Base-by-base conservation (phyloP, 345 rosid genomes). In the Populus tremula region DNA sequence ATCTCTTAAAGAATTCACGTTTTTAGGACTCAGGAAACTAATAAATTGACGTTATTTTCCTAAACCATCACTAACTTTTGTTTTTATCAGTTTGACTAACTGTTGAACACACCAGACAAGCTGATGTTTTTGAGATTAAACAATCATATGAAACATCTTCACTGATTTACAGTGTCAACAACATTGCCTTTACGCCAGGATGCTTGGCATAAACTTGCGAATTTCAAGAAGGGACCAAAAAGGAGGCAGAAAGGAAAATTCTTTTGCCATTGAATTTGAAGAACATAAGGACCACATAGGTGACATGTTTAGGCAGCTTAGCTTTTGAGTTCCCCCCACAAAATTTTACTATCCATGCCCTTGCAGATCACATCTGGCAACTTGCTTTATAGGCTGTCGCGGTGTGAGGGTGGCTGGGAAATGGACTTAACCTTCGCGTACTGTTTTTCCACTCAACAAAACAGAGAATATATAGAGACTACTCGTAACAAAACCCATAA, bases 371-470 rank as follows among this genome's bases (percentile, higher is more conserved):
- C 45, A 66, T 66, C 65, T 71, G 73, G 79, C 78, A 78, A 68
- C 38, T 76, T 59, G 77, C 71, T 80, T 68, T 49, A 53, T 63
- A 38, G 56, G 39, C 76, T 69, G 77, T 38, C 12, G 59, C 49
- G 29, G 21, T 0, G 72, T 67, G 86, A 84, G 62, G 63, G 35
- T 72, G 81, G 76, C 82, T 23, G 9, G 70, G 79, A 81, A 79
- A 84, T 73, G 67, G 89, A 79, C 87, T 43, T 17, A 8, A 76
- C 81, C 80, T 61, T 33, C 25, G 23, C 33, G 50, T 70, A 43
- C 8, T 53, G 18, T 62, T 71, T 74, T 23, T 68, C 38, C 31
- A 65, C 72, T 64, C 47, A 10, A 47, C 79, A 70, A 47, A 31
- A 35, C 11, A 61, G 23, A 75, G 64, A 71, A 49, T 59, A 73